Conservation (phyloP, 2,329 filamentous ascomycete species). For the Thelonectria blattea region DNA sequence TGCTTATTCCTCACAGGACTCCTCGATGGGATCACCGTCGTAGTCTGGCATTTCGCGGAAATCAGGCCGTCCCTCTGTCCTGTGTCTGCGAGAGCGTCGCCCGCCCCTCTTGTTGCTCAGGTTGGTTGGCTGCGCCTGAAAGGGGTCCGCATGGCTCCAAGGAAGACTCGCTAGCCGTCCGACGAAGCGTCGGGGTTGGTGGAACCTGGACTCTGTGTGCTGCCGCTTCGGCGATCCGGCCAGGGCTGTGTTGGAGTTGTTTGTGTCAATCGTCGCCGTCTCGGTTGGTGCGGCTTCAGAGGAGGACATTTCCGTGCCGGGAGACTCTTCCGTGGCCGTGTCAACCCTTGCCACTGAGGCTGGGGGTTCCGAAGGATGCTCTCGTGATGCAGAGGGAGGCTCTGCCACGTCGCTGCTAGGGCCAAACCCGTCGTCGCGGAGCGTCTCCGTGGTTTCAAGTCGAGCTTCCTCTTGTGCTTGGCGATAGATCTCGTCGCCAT, state of each 20-base stretch:
- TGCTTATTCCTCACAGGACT: constrained; percentile 17
- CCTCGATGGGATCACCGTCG: constrained; percentile 44
- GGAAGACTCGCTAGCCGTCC: constrained; percentile 37
- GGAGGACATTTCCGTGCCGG: constrained; percentile 1
- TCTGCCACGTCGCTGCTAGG: constrained; percentile 28
- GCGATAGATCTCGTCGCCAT: constrained; percentile 27
- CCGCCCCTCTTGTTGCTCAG: constrained; percentile 17
- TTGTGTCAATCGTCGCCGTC: constrained; percentile 12
- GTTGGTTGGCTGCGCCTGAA: constrained; percentile 8
- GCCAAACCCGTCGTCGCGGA: constrained; percentile 6
- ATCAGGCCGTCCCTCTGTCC: constrained; percentile 40
- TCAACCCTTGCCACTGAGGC: neutral
- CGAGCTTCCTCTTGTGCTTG: constrained; percentile 31
- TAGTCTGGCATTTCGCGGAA: constrained; percentile 43
- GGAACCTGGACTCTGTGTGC: constrained; percentile 36
- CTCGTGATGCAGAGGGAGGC: constrained; percentile 25
- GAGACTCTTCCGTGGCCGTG: constrained; percentile 3
- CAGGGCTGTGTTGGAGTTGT: constrained; percentile 23
- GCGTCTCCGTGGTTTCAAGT: constrained; percentile 27
- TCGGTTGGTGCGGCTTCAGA: constrained; percentile 15
- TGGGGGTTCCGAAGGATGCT: constrained; percentile 8
- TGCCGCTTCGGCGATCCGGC: constrained; percentile 26
- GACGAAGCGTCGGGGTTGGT: constrained; percentile 42
- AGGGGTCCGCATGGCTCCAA: constrained; percentile 1
- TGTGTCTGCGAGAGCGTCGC: constrained; percentile 25